These are phyloP conservation scores for Rhodocollybia butyracea DNA, from an alignment of 768 basidiomycete genomes.

Conservation along the genomic window DNA sequence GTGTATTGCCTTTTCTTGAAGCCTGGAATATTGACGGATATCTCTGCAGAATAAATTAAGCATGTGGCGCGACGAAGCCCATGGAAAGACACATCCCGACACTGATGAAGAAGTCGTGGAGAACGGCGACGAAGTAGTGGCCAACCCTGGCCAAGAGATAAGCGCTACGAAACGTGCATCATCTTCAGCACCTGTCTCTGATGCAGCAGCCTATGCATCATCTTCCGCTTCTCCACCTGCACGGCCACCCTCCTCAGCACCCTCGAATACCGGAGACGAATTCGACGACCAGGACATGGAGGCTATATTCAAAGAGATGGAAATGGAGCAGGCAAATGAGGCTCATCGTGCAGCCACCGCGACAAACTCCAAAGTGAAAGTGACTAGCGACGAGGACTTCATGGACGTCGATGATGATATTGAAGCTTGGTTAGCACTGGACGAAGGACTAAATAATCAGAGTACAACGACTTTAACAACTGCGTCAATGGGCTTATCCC, in stretches of 20 bases:
- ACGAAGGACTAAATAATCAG: conserved; percentile 13
- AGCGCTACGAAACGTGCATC: conserved; percentile 10
- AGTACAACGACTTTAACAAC: neutral
- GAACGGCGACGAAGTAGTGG: conserved; percentile 23
- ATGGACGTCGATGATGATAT: conserved; percentile 36
- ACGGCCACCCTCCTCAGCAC: conserved; percentile 38
- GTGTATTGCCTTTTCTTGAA: conserved; percentile 17
- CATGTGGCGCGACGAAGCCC: conserved; percentile 75
- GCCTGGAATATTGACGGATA: neutral
- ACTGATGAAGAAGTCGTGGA: conserved; percentile 21
- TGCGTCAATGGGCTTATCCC: neutral
- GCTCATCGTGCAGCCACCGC: neutral
- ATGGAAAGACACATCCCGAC: conserved; percentile 24
- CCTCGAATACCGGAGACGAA: conserved; percentile 36
- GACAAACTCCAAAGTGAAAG: conserved; percentile 4
- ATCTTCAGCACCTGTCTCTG: conserved; percentile 19
- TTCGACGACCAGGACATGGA: conserved; percentile 13
- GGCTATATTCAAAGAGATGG: neutral
- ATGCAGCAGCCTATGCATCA: conserved; percentile 28
- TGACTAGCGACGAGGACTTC: conserved; percentile 5
- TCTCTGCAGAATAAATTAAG: conserved; percentile 56
- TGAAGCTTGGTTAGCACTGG: conserved; percentile 30
- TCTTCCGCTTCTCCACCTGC: conserved; percentile 30
- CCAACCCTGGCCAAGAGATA: conserved; percentile 14
- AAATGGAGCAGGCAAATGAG: neutral